Percentiles rank a stretch among this genome's conserved stretches.
phyloP scores from a whole-genome alignment of 2,329 filamentous ascomycete genomes.

The Blastomyces gilchristii region DNA sequence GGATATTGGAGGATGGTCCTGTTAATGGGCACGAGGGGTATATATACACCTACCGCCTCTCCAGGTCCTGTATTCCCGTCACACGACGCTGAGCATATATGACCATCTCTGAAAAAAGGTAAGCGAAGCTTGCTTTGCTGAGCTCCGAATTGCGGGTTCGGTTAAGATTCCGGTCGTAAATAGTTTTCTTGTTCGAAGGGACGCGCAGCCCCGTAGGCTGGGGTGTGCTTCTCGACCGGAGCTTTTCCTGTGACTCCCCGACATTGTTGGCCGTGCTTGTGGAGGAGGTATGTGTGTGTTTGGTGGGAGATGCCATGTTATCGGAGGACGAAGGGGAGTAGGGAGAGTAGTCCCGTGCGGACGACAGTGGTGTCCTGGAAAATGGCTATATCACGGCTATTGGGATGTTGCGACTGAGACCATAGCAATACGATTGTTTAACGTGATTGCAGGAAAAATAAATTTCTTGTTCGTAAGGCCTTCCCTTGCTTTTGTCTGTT shows the following conservation, averaged over 20 bases:
- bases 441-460: background rate
- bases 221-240: conserved; percentile 17
- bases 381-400: background rate
- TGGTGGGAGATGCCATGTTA: conserved; percentile 11
- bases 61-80: conserved; percentile 84
- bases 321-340: background rate
- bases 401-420: background rate
- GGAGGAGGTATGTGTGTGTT: conserved; percentile 14
- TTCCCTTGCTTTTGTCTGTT: background rate
- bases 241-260: conserved; percentile 12
- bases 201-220: conserved; percentile 59
- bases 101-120: conserved; percentile 94
- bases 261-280: conserved; percentile 10
- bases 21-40: background rate
- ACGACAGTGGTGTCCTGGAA: background rate
- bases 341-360: background rate
- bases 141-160: conserved; percentile 79
- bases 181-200: conserved; percentile 88
- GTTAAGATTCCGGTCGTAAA: conserved; percentile 93
- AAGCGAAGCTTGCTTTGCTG: conserved; percentile 88
- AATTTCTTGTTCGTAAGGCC: background rate
- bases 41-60: conserved; percentile 56
- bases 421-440: background rate
- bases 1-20: background rate
- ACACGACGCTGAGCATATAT: conserved; percentile 85